Conservation (phyloP, 179 eudicot species). For the Spinacia oleracea region DNA sequence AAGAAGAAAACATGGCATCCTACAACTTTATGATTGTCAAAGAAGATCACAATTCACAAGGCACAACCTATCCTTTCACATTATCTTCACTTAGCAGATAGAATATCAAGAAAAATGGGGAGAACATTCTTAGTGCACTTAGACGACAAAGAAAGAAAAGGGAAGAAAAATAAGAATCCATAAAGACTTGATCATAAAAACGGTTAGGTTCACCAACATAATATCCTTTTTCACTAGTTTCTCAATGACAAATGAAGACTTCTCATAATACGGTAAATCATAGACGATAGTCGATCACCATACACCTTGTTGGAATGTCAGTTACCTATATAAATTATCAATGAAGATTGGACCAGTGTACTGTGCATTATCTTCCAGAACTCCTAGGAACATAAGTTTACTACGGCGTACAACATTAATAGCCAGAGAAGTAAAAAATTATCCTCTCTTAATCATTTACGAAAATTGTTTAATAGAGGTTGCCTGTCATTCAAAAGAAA, state of each 20-base stretch:
- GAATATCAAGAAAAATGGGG: background rate
- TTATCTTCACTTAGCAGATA: background rate
- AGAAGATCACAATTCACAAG: background rate
- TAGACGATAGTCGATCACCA: background rate
- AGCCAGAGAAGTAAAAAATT: background rate
- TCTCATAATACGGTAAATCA: background rate
- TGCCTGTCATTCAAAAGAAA: background rate
- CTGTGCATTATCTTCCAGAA: background rate
- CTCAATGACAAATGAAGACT: background rate
- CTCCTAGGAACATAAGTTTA: background rate
- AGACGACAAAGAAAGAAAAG: background rate
- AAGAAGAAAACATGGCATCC: conserved; percentile 6
- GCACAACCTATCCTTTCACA: background rate
- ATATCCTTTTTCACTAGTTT: background rate
- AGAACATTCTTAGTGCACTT: background rate
- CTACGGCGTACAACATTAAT: background rate
- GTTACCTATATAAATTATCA: background rate
- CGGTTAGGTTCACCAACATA: background rate
- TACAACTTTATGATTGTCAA: background rate
- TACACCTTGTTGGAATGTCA: background rate
- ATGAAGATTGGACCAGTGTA: background rate
- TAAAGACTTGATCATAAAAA: background rate
- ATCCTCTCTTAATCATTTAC: background rate
- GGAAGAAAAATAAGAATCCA: background rate
- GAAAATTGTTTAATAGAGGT: background rate